Base-by-base conservation (phyloP, 1,139 yeast species). In the Sugiyamaella neomexicana region DNA sequence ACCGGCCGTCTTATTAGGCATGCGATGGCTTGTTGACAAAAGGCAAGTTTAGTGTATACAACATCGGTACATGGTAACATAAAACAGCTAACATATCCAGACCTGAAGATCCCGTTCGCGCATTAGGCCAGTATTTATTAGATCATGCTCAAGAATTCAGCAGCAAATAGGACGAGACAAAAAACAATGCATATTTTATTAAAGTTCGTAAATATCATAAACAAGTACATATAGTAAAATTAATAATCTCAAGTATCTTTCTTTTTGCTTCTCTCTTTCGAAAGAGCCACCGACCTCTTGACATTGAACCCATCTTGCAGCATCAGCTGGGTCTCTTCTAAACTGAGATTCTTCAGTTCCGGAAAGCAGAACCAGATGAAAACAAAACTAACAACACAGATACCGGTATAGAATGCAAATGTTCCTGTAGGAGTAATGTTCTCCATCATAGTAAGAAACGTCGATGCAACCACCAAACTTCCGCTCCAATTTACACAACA, bases 401-500 rank as follows among this genome's bases (percentile, higher is more conserved):
- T 78, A 0, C 83, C 96, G 1, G 96, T 97, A 69, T 89, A 91
- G 62, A 91, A 81, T 7, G 91, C 81, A 72, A 91, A 93, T 0
- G 99, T 91, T 37, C 98, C 98, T 0, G 96, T 83, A 40, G 98
- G 97, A 1, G 98, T 89, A 61, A 91, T 90, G 61, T 83, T 86
- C 69, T 87, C 82, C 75, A 91, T 80, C 98, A 91, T 91, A 29
- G 98, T 90, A 69, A 93, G 79, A 73, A 90, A 91, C 0, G 97
- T 88, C 2, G 96, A 81, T 1, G 97, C 89, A 68, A 91, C 88
- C 42, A 89, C 86, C 65, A 93, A 76, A 29, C 97, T 89, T 51
- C 98, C 98, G 12, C 90, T 83, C 99, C 99, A 93, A 75, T 93
- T 93, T 45, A 93, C 85, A 29, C 91, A 89, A n/a, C 97, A 88